Percentiles rank a stretch among this genome's conserved stretches.
phyloP scores from a whole-genome alignment of 1,139 yeast species.

The Candida labiduridarum region DNA sequence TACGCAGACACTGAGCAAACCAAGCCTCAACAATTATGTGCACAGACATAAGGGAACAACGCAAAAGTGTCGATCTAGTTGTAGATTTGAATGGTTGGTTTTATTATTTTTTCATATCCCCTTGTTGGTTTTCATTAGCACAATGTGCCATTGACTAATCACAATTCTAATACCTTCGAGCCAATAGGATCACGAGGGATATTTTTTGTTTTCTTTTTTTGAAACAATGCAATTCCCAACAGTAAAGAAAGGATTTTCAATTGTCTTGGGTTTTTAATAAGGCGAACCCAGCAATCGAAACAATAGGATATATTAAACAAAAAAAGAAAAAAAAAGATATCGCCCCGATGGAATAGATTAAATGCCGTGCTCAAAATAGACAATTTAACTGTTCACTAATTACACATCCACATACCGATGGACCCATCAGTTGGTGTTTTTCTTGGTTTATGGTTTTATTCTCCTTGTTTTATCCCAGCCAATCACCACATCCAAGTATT shows the following conservation, averaged over 20 bases:
- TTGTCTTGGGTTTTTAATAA: too few species aligned
- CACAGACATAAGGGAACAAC: too few species aligned
- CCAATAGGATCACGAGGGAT: slow-evolving; percentile 2
- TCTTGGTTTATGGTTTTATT: background rate
- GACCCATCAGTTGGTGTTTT: background rate
- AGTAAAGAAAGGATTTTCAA: too few species aligned
- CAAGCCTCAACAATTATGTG: background rate
- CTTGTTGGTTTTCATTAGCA: too few species aligned
- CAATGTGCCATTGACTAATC: background rate
- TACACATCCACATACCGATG: background rate
- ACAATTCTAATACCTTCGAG: background rate
- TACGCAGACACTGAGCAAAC: background rate
- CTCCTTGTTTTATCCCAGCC: too few species aligned
- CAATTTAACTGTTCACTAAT: background rate
- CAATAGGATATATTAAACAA: too few species aligned
- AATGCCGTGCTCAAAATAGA: background rate
- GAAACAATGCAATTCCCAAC: background rate
- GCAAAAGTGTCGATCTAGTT: background rate
- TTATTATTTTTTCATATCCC: background rate
- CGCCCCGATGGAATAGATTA: background rate
- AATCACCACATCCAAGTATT: too few species aligned
- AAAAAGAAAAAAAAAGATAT: too few species aligned
- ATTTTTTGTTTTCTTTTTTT: background rate
- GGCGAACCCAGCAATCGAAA: too few species aligned
- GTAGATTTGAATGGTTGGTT: background rate